Conservation (phyloP, 2,329 filamentous ascomycete genomes). For the Talaromyces sp. region DNA sequence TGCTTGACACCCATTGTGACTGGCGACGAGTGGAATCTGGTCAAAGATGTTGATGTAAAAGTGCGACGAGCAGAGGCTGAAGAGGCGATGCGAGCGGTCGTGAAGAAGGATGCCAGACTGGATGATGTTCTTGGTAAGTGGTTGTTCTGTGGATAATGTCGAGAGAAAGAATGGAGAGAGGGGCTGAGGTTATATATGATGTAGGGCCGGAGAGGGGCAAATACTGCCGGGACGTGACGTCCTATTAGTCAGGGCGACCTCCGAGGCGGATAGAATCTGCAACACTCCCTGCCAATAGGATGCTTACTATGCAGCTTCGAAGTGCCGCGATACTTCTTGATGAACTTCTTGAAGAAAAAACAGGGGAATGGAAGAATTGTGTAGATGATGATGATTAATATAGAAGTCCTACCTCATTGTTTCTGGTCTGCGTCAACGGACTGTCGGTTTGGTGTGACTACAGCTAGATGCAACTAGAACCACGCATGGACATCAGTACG, state of each 20-base stretch:
- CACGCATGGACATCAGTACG: not conserved
- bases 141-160: not conserved
- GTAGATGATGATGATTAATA: not conserved
- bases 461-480: not conserved
- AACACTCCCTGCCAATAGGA: not conserved
- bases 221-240: slow-evolving; percentile 2
- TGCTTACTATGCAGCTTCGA: not conserved
- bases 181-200: not conserved
- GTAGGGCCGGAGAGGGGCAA: not conserved
- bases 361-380: not conserved
- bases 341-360: not conserved
- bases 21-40: slow-evolving; percentile 43
- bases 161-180: not conserved
- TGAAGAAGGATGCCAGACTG: slow-evolving; percentile 3
- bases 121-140: not conserved
- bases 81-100: not conserved
- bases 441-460: not conserved
- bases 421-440: not conserved
- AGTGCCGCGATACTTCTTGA: not conserved
- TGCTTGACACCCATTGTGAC: slow-evolving; percentile 48
- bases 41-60: slow-evolving; percentile 31
- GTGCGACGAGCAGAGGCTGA: slow-evolving; percentile 15
- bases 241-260: slow-evolving; percentile 1
- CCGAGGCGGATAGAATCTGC: slow-evolving; percentile 2
- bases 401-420: not conserved